Percentiles rank a stretch among this genome's conserved stretches.
Conservation (phyloP, 805 yeast species). For the Lipomyces orientalis region DNA sequence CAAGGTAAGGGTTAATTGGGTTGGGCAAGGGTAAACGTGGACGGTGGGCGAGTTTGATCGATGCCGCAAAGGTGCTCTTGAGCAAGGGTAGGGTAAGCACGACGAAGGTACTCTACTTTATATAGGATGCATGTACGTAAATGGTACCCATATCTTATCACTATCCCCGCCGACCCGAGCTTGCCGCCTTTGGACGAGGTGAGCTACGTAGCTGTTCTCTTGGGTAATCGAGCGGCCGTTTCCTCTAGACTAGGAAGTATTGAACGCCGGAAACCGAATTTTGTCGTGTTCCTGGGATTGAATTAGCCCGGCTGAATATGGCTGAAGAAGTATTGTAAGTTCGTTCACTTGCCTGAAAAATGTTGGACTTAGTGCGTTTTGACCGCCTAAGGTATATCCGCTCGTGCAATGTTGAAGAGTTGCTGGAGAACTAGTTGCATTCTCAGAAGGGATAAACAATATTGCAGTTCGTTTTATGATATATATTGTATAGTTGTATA, state of each 20-base stretch:
- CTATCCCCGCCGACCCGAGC: too few relatives aligned
- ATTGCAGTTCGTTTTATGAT: too few relatives aligned
- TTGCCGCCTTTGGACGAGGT: not conserved
- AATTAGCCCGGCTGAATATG: not conserved
- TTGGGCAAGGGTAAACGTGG: not conserved
- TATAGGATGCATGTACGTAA: too few relatives aligned
- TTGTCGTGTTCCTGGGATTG: not conserved
- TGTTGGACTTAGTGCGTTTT: not conserved
- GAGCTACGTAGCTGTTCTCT: not conserved
- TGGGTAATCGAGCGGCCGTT: not conserved
- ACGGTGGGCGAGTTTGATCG: too few relatives aligned
- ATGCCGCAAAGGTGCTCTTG: too few relatives aligned
- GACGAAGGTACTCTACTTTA: too few relatives aligned
- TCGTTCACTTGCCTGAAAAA: not conserved
- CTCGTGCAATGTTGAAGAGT: not conserved
- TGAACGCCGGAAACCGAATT: not conserved
- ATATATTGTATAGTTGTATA: too few relatives aligned
- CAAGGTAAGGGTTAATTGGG: not conserved
- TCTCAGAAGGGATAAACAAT: too few relatives aligned
- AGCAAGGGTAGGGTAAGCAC: too few relatives aligned
- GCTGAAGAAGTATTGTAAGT: conserved; percentile 17
- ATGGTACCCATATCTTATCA: too few relatives aligned
- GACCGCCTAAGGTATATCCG: not conserved
- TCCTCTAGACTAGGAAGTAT: not conserved
- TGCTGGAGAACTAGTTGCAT: too few relatives aligned